Base-by-base conservation (phyloP, 2,329 filamentous ascomycete species). In the Scleromitrula shiraiana region DNA sequence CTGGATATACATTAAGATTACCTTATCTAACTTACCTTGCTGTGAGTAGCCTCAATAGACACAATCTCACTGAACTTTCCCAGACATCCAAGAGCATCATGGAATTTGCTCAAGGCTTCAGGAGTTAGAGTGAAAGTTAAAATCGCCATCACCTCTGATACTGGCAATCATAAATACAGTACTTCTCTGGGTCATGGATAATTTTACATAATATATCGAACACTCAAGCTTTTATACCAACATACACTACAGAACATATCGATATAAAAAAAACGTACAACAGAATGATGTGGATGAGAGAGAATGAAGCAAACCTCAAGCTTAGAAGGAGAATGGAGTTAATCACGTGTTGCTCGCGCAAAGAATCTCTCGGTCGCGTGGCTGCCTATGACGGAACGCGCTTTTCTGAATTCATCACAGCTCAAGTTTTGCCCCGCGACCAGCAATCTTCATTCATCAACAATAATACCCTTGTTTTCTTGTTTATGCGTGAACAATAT, bases 21-120 rank as follows among this genome's bases (percentile, higher is more conserved):
- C 37, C n/a, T n/a, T n/a, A n/a, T n/a, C n/a, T 26, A 29, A 50
- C 50, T 35, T 30, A 57, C 56, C 54, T 59, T 61, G 45, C 59
- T 58, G 41, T 63, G 47, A 42, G 49, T 51, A 27, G 54, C 50
- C 64, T 90, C 86, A 33, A 91, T 72, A 22, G 80, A 85, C 17
- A 91, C 85, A 38, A 83, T 78, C 57, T 91, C 86, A 63, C 82
- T 85, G 68, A 91, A 90, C 65, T 88, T 88, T 60, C 78, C 77
- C 22, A 91, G 73, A 64, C 86, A 91, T 19, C 80, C 72, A 49
- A 91, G 75, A 20, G 81, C 76, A 64, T 90, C 86, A 58, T 88
- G 83, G 37, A 91, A 71, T 41, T 77, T 78, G 6, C 74, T 72
- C 36, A 88, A 79, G 26, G 82, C 82, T 56, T 89, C 84, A 49